Conservation (phyloP, 495 filamentous ascomycete genomes). For the Apodospora peruviana region DNA sequence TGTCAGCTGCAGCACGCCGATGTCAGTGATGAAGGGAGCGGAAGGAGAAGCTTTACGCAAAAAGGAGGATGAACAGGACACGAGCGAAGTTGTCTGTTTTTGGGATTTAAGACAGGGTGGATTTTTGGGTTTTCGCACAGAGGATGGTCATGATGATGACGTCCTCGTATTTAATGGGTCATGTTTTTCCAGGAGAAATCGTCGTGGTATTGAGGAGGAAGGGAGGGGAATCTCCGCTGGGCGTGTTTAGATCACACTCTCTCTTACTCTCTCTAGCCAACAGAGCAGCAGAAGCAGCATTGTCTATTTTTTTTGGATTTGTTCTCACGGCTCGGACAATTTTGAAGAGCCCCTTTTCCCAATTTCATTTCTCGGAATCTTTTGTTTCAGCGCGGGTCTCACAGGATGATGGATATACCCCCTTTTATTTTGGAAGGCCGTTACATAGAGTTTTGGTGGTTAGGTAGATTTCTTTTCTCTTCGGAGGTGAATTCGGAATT, state of each 20-base stretch:
- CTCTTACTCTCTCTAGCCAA: background rate
- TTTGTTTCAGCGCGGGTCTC: constrained; percentile 14
- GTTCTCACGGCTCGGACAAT: constrained; percentile 15
- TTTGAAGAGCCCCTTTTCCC: constrained; percentile 9
- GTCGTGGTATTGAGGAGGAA: background rate
- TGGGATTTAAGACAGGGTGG: background rate
- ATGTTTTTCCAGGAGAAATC: background rate
- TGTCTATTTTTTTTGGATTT: constrained; percentile 4
- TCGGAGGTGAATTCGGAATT: too few species aligned
- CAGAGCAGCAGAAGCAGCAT: background rate
- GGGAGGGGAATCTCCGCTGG: background rate
- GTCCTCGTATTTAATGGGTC: constrained; percentile 1
- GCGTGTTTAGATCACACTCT: constrained; percentile 8
- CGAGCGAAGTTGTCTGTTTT: background rate
- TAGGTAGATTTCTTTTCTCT: constrained; percentile 4
- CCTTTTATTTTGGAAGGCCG: constrained; percentile 3
- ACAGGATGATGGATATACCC: constrained; percentile 33
- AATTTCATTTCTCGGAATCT: background rate
- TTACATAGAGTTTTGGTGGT: constrained; percentile 3
- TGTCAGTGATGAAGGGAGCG: background rate
- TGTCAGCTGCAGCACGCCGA: background rate
- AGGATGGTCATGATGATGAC: background rate
- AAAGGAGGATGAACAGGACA: background rate
- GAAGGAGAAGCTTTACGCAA: background rate
- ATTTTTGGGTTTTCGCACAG: background rate